These are phyloP conservation scores for Arthroderma sp. DNA, from an alignment of 2,329 filamentous ascomycete species.

Conservation along the genomic window DNA sequence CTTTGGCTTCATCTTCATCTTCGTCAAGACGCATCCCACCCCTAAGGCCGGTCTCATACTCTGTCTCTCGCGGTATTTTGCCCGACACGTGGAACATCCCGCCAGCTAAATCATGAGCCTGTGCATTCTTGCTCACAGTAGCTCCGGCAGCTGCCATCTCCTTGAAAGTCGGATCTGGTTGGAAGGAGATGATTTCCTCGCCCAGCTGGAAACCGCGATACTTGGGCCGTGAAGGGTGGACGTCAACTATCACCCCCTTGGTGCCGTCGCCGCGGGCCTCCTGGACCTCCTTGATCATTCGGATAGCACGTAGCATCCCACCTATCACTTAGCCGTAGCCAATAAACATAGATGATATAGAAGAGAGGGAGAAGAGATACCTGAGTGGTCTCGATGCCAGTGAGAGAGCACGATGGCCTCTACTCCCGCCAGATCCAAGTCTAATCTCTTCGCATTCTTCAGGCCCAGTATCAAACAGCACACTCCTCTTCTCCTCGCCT, in stretches of 20 bases:
- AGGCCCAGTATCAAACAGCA: slow-evolving; percentile 45
- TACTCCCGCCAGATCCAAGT: slow-evolving; percentile 33
- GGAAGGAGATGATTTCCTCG: slow-evolving; percentile 36
- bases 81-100: slow-evolving; percentile 44
- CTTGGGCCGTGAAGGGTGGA: slow-evolving; percentile 43
- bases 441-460: slow-evolving; percentile 40
- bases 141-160: slow-evolving; percentile 38
- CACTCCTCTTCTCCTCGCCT: slow-evolving; percentile 33
- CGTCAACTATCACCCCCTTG: slow-evolving; percentile 32
- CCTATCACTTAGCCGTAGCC: slow-evolving; percentile 19
- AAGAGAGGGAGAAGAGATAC: slow-evolving; percentile 18
- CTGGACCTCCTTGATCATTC: slow-evolving; percentile 34
- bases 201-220: slow-evolving; percentile 39
- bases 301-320: slow-evolving; percentile 41
- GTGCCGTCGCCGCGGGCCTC: slow-evolving; percentile 20
- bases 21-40: slow-evolving; percentile 34
- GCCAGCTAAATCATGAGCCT: slow-evolving; percentile 38
- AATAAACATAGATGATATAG: background rate
- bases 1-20: slow-evolving; percentile 7
- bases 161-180: slow-evolving; percentile 42
- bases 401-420: slow-evolving; percentile 42
- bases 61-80: slow-evolving; percentile 39
- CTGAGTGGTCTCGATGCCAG: slow-evolving; percentile 47
- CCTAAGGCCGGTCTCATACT: slow-evolving; percentile 40
- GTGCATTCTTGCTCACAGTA: slow-evolving; percentile 27